Conservation (phyloP, 2,329 filamentous ascomycete genomes). For the Fusarium sp. region DNA sequence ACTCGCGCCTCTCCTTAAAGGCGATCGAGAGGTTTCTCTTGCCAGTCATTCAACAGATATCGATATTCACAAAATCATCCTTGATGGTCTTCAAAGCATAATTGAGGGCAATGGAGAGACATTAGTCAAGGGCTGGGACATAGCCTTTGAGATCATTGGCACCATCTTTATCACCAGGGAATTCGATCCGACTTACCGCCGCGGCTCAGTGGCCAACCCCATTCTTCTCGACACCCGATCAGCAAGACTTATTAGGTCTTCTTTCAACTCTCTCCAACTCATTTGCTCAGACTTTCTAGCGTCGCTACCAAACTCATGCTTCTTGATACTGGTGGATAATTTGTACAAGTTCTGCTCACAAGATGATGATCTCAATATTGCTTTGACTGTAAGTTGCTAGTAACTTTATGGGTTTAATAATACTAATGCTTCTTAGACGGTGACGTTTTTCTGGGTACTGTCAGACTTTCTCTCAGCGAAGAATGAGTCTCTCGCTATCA, state of each 20-base stretch:
- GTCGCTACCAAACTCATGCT: slow-evolving; percentile 75
- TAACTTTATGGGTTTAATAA: too few relatives aligned
- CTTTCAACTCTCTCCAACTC: slow-evolving; percentile 89
- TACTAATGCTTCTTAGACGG: slow-evolving; percentile 64
- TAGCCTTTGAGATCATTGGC: slow-evolving; percentile 85
- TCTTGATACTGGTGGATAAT: slow-evolving; percentile 82
- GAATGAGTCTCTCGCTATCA: slow-evolving; percentile 66
- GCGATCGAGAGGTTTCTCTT: slow-evolving; percentile 63
- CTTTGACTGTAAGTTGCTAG: slow-evolving; percentile 74
- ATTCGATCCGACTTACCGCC: slow-evolving; percentile 46
- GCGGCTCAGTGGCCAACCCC: slow-evolving; percentile 44
- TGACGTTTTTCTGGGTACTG: slow-evolving; percentile 95
- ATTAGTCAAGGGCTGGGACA: slow-evolving; percentile 83
- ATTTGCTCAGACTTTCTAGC: slow-evolving; percentile 94
- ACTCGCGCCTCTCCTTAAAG: slow-evolving; percentile 62
- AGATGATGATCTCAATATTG: slow-evolving; percentile 92
- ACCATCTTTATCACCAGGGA: slow-evolving; percentile 73
- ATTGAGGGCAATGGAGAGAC: slow-evolving; percentile 90
- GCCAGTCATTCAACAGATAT: slow-evolving; percentile 72
- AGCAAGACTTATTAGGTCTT: slow-evolving; percentile 80
- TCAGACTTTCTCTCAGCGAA: slow-evolving; percentile 83
- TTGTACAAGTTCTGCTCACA: slow-evolving; percentile 91
- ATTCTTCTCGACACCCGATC: slow-evolving; percentile 65
- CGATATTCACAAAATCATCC: slow-evolving; percentile 80
- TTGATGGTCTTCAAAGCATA: slow-evolving; percentile 83